These are phyloP conservation scores for Lachnellula subtilissima DNA, from an alignment of 2,329 filamentous ascomycete species.

Conservation along the genomic window DNA sequence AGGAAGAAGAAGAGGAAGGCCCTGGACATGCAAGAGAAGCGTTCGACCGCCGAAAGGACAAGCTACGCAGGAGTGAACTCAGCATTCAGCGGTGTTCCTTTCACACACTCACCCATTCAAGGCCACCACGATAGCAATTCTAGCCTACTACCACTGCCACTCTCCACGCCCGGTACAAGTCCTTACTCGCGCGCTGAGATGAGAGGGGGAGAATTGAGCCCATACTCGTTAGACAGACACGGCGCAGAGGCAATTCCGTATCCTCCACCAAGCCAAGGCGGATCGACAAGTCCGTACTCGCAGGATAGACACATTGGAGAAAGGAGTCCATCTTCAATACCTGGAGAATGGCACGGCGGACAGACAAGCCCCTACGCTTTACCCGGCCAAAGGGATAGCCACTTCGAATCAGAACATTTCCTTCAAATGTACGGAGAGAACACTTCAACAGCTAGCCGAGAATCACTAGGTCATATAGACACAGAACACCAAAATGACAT, in stretches of 20 bases:
- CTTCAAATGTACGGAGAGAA: neutral
- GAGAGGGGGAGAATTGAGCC: conserved; percentile 13
- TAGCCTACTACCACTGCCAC: conserved; percentile 4
- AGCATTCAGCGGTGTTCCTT: conserved; percentile 19
- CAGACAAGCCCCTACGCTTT: neutral
- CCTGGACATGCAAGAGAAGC: neutral
- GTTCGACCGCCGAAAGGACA: conserved; percentile 7
- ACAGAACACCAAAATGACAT: neutral
- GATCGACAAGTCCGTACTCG: neutral
- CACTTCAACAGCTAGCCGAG: neutral
- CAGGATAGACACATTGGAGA: neutral
- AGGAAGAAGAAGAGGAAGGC: conserved; percentile 13
- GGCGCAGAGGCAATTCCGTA: neutral
- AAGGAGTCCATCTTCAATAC: neutral
- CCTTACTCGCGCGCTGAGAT: neutral
- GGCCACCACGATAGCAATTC: conserved; percentile 1
- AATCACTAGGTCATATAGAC: neutral
- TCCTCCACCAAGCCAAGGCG: neutral
- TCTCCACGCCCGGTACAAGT: conserved; percentile 1
- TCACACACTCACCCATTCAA: conserved; percentile 2
- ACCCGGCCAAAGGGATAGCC: neutral
- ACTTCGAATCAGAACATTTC: neutral
- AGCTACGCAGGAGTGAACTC: conserved; percentile 20
- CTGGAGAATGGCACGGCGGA: neutral
- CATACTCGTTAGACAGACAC: neutral